Base-by-base conservation (phyloP, 208 protist species). In the Acanthamoeba triangularis region DNA sequence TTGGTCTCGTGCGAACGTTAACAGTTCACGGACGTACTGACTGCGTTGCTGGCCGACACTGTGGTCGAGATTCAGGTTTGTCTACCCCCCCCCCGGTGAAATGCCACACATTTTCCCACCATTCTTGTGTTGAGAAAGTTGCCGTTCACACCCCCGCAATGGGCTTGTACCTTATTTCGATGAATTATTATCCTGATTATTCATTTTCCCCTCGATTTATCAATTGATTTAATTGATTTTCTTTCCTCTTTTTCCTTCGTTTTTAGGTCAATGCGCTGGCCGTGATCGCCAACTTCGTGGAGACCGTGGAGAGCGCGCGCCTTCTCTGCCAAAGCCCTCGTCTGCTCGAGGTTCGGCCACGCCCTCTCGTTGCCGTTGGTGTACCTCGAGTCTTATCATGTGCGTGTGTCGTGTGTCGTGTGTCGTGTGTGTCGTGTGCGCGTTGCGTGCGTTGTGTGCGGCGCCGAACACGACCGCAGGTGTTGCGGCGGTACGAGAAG, bases 281-380 rank as follows among this genome's bases (percentile, higher is more conserved):
- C 7, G 90, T 94, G 30, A 85, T 94, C n/a, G 90, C 90, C 61
- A 94, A 94, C 69, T 85, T 94, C 61, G 90, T 94, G 67, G 90
- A 94, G 54, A 94, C 90, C 14, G 65, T 49, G 56, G 69, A 94
- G 44, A 54, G 90, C 30, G 90, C 90, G 14, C 47, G 47, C 10
- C 25, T 33, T 14, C 30, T 94, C 35, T 94, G 90, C 69, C 69
- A 84, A 3, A 94, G 52, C 49, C 14, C 65, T 25, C 93, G 54
- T 1, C 69, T 94, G 28, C 90, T 94, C 25, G 52, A 80, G 67
- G 90, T 94, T 93, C 35, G 28, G 3, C 37, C 30, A 8, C 49
- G 2, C 35, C 49, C 20, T 18, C 37, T 28, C 67, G 6, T 65
- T 35, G 8, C 6, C 35, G 23, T n/a, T 56, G 10, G 14, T 85